Percentiles rank a stretch among this genome's conserved stretches.
phyloP scores from a whole-genome alignment of 352 stramenopile species.

The Achlya hypogyna region DNA sequence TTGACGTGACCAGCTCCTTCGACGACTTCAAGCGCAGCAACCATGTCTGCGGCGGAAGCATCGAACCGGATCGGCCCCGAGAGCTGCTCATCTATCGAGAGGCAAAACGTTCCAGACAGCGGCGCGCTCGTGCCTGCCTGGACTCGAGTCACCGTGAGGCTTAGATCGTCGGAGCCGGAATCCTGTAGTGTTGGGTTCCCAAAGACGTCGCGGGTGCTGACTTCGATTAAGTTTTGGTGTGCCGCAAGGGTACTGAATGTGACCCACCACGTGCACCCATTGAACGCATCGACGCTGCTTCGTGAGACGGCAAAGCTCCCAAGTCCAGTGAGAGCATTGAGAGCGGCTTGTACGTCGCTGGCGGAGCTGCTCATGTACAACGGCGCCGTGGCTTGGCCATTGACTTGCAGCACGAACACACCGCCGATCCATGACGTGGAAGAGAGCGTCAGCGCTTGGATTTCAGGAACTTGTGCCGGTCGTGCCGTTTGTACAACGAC shows the following conservation, averaged over 20 bases:
- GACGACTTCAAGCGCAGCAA: neutral
- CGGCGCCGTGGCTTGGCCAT: neutral
- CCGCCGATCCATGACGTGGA: conserved; percentile 13
- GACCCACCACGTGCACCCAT: conserved; percentile 3
- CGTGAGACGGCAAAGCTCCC: conserved; percentile 7
- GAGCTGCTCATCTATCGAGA: neutral
- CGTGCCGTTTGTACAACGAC: neutral
- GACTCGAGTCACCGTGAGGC: neutral
- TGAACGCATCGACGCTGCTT: neutral
- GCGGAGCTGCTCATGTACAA: neutral
- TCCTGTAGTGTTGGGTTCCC: conserved; percentile 5
- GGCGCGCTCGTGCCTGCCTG: neutral
- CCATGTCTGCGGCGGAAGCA: neutral
- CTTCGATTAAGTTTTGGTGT: conserved; percentile 7
- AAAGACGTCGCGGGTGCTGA: neutral
- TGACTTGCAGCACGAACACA: neutral
- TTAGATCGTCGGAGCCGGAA: conserved; percentile 1
- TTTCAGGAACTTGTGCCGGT: conserved; percentile 6
- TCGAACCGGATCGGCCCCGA: conserved; percentile 10
- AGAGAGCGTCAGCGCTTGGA: conserved; percentile 3
- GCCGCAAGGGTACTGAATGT: conserved; percentile 11
- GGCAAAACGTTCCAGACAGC: neutral
- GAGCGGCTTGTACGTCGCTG: neutral
- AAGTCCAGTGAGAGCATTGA: conserved; percentile 3
- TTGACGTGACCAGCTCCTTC: neutral